Evolutionary conservation across 768 basidiomycete genomes (phyloP).

Genomic region (Brasilioporus rufonigricans): DNA sequence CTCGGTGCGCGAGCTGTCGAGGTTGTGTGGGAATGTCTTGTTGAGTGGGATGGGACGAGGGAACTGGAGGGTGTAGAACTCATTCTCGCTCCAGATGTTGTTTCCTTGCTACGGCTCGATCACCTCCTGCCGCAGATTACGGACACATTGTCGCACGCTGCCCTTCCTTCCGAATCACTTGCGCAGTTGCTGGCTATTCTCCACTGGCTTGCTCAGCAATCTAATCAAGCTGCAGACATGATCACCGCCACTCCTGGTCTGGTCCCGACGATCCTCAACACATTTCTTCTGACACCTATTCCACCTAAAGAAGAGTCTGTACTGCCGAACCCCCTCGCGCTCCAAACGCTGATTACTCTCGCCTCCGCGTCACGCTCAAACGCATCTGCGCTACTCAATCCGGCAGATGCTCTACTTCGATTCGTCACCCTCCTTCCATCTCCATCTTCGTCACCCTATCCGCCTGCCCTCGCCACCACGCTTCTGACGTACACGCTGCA

Average conservation of each 20-base stretch:
- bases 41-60: slow-evolving; percentile 50
- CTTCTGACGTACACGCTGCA: slow-evolving; percentile 58
- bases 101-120: slow-evolving; percentile 31
- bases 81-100: slow-evolving; percentile 15
- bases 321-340: slow-evolving; percentile 44
- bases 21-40: slow-evolving; percentile 70
- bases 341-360: slow-evolving; percentile 57
- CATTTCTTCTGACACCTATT: slow-evolving; percentile 57
- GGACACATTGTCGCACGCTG: slow-evolving; percentile 37
- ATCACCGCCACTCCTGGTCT: slow-evolving; percentile 55
- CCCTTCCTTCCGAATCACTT: slow-evolving; percentile 47
- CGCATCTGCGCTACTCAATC: slow-evolving; percentile 53
- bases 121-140: slow-evolving; percentile 53
- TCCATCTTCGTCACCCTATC: slow-evolving; percentile 45
- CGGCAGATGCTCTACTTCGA: slow-evolving; percentile 66
- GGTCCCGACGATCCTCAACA: slow-evolving; percentile 47
- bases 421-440: slow-evolving; percentile 63
- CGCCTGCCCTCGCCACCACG: slow-evolving; percentile 34
- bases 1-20: slow-evolving; percentile 69
- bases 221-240: slow-evolving; percentile 46
- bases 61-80: slow-evolving; percentile 46
- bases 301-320: slow-evolving; percentile 34
- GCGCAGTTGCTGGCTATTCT: slow-evolving; percentile 57
- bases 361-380: slow-evolving; percentile 65
- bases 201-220: slow-evolving; percentile 60